A percentile compares a stretch with the other conserved stretches of the same genome.
phyloP scores from a whole-genome alignment of 768 basidiomycete genomes.

The Phanerochaete carnosa region DNA sequence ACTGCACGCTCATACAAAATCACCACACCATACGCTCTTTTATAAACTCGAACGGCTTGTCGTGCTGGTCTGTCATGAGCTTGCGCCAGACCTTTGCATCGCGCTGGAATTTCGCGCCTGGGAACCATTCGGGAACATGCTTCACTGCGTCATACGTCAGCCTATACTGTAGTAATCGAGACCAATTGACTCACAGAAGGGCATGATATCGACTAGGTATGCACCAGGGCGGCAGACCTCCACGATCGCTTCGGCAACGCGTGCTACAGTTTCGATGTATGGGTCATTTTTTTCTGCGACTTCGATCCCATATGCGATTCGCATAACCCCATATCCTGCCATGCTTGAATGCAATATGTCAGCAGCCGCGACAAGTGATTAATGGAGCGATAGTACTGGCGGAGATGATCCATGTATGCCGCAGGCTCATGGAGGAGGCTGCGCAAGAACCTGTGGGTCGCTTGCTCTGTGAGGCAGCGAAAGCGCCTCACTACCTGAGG shows the following conservation, averaged over 20 bases:
- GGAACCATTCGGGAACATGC: conserved; percentile 21
- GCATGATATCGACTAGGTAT: conserved; percentile 13
- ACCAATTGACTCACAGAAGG: conserved; percentile 6
- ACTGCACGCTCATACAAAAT: too few species aligned
- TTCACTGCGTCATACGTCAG: conserved; percentile 12
- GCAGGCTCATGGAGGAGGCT: conserved; percentile 3
- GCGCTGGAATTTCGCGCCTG: conserved; percentile 18
- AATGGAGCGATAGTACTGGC: conserved; percentile 6
- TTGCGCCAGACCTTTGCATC: conserved; percentile 11
- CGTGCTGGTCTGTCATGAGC: conserved; percentile 3
- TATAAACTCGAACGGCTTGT: conserved; percentile 13
- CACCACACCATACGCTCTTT: conserved; percentile 11
- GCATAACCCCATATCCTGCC: conserved; percentile 13
- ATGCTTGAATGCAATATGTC: conserved; percentile 6
- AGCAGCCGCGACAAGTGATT: not conserved
- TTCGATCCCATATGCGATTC: conserved; percentile 14
- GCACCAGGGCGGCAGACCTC: conserved; percentile 10
- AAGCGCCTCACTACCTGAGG: conserved; percentile 5
- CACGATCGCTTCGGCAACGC: conserved; percentile 5
- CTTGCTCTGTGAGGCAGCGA: conserved; percentile 1
- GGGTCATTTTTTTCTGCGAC: conserved; percentile 13
- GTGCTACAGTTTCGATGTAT: conserved; percentile 13
- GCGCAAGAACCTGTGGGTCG: conserved; percentile 5
- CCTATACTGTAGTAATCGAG: not conserved
- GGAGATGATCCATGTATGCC: conserved; percentile 9